Percentiles rank a stretch among this genome's conserved stretches.
Evolutionary conservation across 495 filamentous ascomycete genomes (phyloP).

Genomic region (Immersiella caudata): DNA sequence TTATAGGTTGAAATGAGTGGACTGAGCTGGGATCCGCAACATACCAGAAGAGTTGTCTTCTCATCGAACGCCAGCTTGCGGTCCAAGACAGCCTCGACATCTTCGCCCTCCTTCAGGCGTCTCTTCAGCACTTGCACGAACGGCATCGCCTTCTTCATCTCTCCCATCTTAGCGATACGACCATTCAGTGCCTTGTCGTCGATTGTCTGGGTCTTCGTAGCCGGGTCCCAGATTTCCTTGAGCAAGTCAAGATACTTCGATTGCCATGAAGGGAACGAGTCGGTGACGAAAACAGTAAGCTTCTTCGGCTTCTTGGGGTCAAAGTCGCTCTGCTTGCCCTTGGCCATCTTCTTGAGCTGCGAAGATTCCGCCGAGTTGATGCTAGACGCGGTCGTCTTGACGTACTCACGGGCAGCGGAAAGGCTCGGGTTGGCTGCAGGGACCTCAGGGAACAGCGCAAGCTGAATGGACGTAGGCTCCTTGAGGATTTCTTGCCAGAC

Average conservation of each 20-base stretch:
- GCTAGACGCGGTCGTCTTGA: slow-evolving; percentile 70
- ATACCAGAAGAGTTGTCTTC: slow-evolving; percentile 62
- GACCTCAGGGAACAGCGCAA: slow-evolving; percentile 72
- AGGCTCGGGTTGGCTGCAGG: slow-evolving; percentile 64
- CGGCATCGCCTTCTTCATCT: slow-evolving; percentile 98
- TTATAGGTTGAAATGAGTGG: not conserved
- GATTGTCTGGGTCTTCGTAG: slow-evolving; percentile 48
- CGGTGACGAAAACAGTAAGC: slow-evolving; percentile 82
- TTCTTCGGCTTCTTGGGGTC: slow-evolving; percentile 90
- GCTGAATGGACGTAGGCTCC: slow-evolving; percentile 75
- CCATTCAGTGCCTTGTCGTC: slow-evolving; percentile 80
- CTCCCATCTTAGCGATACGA: slow-evolving; percentile 72
- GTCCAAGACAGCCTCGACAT: slow-evolving; percentile 68
- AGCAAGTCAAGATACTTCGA: slow-evolving; percentile 85
- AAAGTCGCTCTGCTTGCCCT: slow-evolving; percentile 79
- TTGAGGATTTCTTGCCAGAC: slow-evolving; percentile 88
- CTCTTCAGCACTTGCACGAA: slow-evolving; percentile 89
- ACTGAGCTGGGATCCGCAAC: slow-evolving; percentile 7
- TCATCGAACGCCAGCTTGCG: slow-evolving; percentile 88
- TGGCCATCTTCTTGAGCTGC: slow-evolving; percentile 80
- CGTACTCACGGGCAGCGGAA: slow-evolving; percentile 78
- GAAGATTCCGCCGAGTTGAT: slow-evolving; percentile 86
- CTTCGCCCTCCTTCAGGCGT: slow-evolving; percentile 64
- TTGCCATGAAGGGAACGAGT: slow-evolving; percentile 84
- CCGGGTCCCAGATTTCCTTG: slow-evolving; percentile 56